Conservation (phyloP, 768 basidiomycete genomes). For the Lentinus tigrinus region DNA sequence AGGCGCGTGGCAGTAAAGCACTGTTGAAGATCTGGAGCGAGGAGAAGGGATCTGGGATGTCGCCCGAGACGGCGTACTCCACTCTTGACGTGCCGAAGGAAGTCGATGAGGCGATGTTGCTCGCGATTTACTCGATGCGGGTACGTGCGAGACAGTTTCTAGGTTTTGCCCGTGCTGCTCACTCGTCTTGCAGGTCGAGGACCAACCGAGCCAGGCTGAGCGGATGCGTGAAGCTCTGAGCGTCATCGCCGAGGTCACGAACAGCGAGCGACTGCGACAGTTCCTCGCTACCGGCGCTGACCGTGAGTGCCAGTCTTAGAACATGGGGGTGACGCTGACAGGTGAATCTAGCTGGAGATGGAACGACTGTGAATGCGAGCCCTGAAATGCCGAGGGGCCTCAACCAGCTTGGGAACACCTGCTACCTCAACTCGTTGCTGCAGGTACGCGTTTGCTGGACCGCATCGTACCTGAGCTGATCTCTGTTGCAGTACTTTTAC, state of each 20-base stretch:
- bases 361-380: slow-evolving; percentile 43
- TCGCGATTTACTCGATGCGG: slow-evolving; percentile 70
- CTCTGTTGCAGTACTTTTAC: slow-evolving; percentile 77
- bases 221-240: slow-evolving; percentile 71
- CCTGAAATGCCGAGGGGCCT: slow-evolving; percentile 81
- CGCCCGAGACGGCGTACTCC: slow-evolving; percentile 67
- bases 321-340: background rate
- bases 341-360: slow-evolving; percentile 57
- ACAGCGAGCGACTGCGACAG: slow-evolving; percentile 68
- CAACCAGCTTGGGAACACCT: slow-evolving; percentile 87
- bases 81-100: slow-evolving; percentile 68
- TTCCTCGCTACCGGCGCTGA: slow-evolving; percentile 68
- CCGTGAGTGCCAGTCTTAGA: slow-evolving; percentile 50
- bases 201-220: slow-evolving; percentile 63
- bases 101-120: slow-evolving; percentile 76
- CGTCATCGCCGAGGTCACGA: slow-evolving; percentile 72
- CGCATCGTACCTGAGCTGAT: background rate
- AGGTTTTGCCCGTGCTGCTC: slow-evolving; percentile 7
- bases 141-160: slow-evolving; percentile 38
- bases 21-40: slow-evolving; percentile 53
- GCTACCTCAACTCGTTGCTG: slow-evolving; percentile 79
- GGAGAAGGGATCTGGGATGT: slow-evolving; percentile 59
- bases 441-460: slow-evolving; percentile 43
- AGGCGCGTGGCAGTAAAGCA: slow-evolving; percentile 51
- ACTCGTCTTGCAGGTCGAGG: slow-evolving; percentile 53